A percentile compares a stretch with the other conserved stretches of the same genome.
Conservation (phyloP, 2,329 filamentous ascomycete genomes). For the Biscogniauxia mediterranea region DNA sequence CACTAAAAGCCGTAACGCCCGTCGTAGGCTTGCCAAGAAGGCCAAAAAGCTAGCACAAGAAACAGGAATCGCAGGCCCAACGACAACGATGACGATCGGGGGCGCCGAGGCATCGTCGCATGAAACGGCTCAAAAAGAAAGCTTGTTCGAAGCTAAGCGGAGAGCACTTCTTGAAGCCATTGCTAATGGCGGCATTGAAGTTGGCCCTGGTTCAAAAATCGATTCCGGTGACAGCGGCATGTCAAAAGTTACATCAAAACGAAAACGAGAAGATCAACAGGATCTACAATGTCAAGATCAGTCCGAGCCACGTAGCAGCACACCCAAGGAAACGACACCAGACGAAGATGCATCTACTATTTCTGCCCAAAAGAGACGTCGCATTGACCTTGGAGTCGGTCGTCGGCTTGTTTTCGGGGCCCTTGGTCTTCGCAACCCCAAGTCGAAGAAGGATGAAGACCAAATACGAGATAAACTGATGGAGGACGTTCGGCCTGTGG, state of each 20-base stretch:
- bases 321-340: slow-evolving; percentile 4
- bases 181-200: slow-evolving; percentile 50
- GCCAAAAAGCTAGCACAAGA: slow-evolving; percentile 27
- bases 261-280: slow-evolving; percentile 21
- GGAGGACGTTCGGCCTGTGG: slow-evolving; percentile 46
- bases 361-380: slow-evolving; percentile 32
- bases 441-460: slow-evolving; percentile 66
- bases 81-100: neutral
- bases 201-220: slow-evolving; percentile 27
- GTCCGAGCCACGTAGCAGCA: slow-evolving; percentile 1
- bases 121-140: slow-evolving; percentile 26
- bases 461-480: slow-evolving; percentile 59
- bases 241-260: slow-evolving; percentile 16
- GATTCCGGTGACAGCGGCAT: slow-evolving; percentile 4
- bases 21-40: slow-evolving; percentile 42
- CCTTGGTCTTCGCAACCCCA: slow-evolving; percentile 67
- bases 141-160: slow-evolving; percentile 49
- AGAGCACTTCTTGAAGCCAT: slow-evolving; percentile 51
- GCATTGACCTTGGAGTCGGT: slow-evolving; percentile 55
- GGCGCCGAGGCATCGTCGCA: slow-evolving; percentile 1
- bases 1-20: slow-evolving; percentile 53
- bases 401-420: slow-evolving; percentile 70
- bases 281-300: neutral
- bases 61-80: neutral
- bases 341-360: slow-evolving; percentile 14